Evolutionary conservation across 768 basidiomycete species (phyloP).

Genomic region (Lyophyllum decastes): DNA sequence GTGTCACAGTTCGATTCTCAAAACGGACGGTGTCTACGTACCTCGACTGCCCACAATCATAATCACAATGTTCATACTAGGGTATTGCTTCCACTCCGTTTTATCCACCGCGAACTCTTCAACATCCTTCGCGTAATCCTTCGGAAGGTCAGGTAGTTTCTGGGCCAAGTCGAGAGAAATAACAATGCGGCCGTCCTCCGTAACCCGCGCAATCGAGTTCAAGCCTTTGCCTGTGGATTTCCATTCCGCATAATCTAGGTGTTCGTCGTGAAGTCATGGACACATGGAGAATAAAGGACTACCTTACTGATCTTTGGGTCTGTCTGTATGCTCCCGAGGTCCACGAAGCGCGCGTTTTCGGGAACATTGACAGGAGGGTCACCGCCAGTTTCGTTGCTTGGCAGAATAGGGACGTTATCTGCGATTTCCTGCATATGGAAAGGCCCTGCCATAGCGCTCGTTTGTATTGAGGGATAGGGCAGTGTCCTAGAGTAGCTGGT

Average conservation of each 20-base stretch:
- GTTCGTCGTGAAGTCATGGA: neutral
- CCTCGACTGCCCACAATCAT: conserved; percentile 71
- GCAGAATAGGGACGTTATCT: conserved; percentile 7
- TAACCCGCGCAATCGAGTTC: conserved; percentile 39
- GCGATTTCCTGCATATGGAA: conserved; percentile 14
- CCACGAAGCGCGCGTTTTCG: conserved; percentile 3
- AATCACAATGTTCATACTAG: conserved; percentile 57
- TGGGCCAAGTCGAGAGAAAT: conserved; percentile 50
- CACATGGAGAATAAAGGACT: neutral
- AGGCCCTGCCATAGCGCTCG: conserved; percentile 1
- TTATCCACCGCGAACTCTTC: conserved; percentile 52
- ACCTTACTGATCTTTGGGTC: conserved; percentile 19
- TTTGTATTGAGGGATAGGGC: neutral
- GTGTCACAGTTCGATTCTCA: neutral
- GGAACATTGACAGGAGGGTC: neutral
- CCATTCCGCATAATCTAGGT: conserved; percentile 40
- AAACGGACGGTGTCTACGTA: conserved; percentile 21
- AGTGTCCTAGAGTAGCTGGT: neutral
- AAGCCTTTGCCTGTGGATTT: conserved; percentile 42
- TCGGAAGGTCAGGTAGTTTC: conserved; percentile 50
- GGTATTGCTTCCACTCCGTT: conserved; percentile 34
- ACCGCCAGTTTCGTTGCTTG: neutral
- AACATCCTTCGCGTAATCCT: conserved; percentile 44
- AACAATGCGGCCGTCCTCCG: conserved; percentile 47
- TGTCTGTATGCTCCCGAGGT: conserved; percentile 16